A percentile compares a stretch with the other conserved stretches of the same genome.
Evolutionary conservation across 345 rosid species (phyloP).

Genomic region (Viola odorata): DNA sequence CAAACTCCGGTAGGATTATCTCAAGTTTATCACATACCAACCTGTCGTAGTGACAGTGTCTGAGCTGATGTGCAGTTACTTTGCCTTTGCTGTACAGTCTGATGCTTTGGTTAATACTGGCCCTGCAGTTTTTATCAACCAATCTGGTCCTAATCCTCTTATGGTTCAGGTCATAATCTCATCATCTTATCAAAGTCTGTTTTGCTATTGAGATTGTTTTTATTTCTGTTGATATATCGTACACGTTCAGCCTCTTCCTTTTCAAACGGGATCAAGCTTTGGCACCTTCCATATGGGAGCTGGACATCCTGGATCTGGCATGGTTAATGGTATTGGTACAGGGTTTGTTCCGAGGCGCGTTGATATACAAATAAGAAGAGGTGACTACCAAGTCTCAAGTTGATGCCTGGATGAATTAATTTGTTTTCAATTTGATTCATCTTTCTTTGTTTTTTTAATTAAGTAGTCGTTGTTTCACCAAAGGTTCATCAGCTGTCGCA

Average conservation of each 20-base stretch:
- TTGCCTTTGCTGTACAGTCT: slow-evolving; percentile 39
- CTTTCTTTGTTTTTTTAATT: not conserved
- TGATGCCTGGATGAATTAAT: slow-evolving; percentile 6
- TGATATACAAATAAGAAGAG: slow-evolving; percentile 76
- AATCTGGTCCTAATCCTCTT: slow-evolving; percentile 68
- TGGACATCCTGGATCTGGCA: slow-evolving; percentile 46
- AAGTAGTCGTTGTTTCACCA: not conserved
- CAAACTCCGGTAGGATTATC: slow-evolving; percentile 50
- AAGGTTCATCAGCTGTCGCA: slow-evolving; percentile 43
- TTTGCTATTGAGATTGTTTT: not conserved
- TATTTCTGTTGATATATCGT: slow-evolving; percentile 18
- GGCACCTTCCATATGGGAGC: slow-evolving; percentile 46
- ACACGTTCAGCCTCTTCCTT: slow-evolving; percentile 55
- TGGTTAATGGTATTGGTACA: slow-evolving; percentile 41
- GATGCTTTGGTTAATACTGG: slow-evolving; percentile 79
- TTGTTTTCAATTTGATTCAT: not conserved
- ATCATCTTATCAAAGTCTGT: slow-evolving; percentile 1
- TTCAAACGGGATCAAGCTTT: slow-evolving; percentile 52
- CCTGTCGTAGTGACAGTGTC: not conserved
- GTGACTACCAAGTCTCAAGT: slow-evolving; percentile 21
- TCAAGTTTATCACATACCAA: not conserved
- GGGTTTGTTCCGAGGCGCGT: slow-evolving; percentile 65
- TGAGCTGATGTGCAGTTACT: slow-evolving; percentile 7
- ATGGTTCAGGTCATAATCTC: slow-evolving; percentile 63
- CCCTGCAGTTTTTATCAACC: slow-evolving; percentile 65